Base-by-base conservation (phyloP, 179 eudicot genomes). In the Corrigiola litoralis region DNA sequence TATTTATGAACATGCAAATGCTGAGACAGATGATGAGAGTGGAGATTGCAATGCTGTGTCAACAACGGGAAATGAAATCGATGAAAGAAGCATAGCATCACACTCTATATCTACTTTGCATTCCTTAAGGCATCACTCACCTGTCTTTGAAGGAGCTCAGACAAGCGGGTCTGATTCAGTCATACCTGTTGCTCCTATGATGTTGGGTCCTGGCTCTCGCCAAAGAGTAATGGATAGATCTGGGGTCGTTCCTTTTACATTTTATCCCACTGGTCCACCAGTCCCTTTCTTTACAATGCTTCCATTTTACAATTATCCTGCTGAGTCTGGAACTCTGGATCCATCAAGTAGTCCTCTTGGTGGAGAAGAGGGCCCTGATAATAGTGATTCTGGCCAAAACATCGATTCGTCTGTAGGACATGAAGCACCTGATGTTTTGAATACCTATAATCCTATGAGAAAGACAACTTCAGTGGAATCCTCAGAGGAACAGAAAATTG, bases 261-360 rank as follows among this genome's bases (percentile, higher is more conserved):
- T 92, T 72, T 87, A 84, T 73, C 92, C 96, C 5, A 77, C 96
- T 9, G 98, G 98, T 18, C 96, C 98, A 24, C 98, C 95, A 4
- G 89, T 92, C 52, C 98, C 96, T 10, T 89, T 89, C 69, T 33
- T 92, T 25, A 85, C 97, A 7, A 83, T 92, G 98, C 83, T 92
- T 66, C 94, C 90, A 20, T 55, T 87, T 6, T 79, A 76, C 45
- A 60, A 80, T 68, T 33, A 68, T 33, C 85, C 84, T 46, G 46
- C 80, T 34, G 86, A 83, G 49, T 45, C 77, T 0, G 79, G 84
- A 48, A 53, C 67, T 49, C 50, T 94, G 55, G 91, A 82, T 25
- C 47, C 77, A 14, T 72, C 86, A 36, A 67, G 70, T 28, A 73
- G 75, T 70, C 77, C 75, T 67, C 66, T 72, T 37, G 69, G 71